Conservation (phyloP, 208 protist genomes). For the Wallacemonas sp. region DNA sequence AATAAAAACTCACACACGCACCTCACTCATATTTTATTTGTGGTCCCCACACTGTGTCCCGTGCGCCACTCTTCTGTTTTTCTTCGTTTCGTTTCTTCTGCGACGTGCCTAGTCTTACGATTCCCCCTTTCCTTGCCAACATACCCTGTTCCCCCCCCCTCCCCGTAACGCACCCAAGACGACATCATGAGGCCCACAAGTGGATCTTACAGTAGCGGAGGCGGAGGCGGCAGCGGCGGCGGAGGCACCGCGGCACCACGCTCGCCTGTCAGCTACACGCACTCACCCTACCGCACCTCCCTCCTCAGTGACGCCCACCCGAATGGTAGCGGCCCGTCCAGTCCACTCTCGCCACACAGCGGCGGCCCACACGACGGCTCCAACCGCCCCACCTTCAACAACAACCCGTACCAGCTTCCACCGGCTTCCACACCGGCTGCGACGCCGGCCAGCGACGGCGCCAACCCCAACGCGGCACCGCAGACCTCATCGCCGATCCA, state of each 20-base stretch:
- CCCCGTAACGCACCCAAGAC: too few relatives aligned
- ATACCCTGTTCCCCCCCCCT: too few relatives aligned
- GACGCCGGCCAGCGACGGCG: not conserved
- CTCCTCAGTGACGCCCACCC: not conserved
- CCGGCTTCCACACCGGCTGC: not conserved
- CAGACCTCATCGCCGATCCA: constrained; percentile 10
- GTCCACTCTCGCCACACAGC: constrained; percentile 3
- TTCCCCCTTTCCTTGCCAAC: constrained; percentile 1
- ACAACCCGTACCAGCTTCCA: constrained; percentile 7
- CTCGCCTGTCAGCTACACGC: constrained; percentile 16
- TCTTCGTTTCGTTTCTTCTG: constrained; percentile 3
- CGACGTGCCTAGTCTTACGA: not conserved
- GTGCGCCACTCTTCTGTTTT: not conserved
- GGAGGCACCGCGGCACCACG: not conserved
- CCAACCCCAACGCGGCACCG: not conserved
- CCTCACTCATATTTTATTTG: constrained; percentile 1
- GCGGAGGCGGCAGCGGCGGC: constrained; percentile 1
- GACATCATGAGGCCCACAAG: not conserved
- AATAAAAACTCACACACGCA: too few relatives aligned
- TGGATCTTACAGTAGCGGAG: not conserved
- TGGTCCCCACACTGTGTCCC: not conserved
- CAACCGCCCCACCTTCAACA: not conserved
- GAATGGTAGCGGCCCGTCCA: constrained; percentile 5
- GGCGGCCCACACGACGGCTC: constrained; percentile 1
- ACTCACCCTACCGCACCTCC: constrained; percentile 15